phyloP scores from a whole-genome alignment of 208 protist species.

The Trypanosoma grayi region DNA sequence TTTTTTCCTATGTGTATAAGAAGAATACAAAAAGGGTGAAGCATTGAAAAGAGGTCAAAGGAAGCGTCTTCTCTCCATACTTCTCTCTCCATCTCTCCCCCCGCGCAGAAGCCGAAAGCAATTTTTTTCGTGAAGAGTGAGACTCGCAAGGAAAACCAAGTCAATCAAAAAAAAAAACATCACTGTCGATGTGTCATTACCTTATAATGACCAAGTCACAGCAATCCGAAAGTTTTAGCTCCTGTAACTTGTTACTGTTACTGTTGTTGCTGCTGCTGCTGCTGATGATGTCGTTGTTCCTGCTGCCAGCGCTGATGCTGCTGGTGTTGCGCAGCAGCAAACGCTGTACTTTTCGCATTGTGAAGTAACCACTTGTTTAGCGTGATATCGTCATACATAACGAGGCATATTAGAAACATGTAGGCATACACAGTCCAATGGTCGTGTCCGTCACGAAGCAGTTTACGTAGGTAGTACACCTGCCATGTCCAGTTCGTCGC shows the following conservation, averaged over 20 bases:
- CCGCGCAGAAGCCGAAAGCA: no score
- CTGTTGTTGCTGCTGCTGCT: constrained; percentile 8
- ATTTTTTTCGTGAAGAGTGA: no score
- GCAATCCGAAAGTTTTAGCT: no score
- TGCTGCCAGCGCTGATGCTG: constrained; percentile 19
- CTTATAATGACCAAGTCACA: no score
- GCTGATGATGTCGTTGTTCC: constrained; percentile 6
- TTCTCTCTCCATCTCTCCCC: no score
- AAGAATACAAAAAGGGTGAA: not conserved
- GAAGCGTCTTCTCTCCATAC: no score
- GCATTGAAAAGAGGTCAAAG: no score
- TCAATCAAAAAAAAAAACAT: constrained; percentile 10
- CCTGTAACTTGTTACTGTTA: no score
- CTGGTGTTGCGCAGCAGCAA: constrained; percentile 49
- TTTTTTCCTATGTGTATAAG: not conserved
- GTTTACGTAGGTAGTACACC: constrained; percentile 78
- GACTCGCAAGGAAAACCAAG: not conserved
- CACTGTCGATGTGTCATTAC: not conserved
- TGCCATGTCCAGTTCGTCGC: constrained; percentile 91
- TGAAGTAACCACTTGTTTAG: constrained; percentile 74
- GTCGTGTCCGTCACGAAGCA: constrained; percentile 50
- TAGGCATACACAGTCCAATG: constrained; percentile 87
- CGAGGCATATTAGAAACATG: constrained; percentile 76
- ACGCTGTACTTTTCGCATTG: constrained; percentile 70
- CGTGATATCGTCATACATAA: constrained; percentile 85